Evolutionary conservation across 139 green algal genomes (phyloP).

Genomic region (Tetradesmus obliquus): DNA sequence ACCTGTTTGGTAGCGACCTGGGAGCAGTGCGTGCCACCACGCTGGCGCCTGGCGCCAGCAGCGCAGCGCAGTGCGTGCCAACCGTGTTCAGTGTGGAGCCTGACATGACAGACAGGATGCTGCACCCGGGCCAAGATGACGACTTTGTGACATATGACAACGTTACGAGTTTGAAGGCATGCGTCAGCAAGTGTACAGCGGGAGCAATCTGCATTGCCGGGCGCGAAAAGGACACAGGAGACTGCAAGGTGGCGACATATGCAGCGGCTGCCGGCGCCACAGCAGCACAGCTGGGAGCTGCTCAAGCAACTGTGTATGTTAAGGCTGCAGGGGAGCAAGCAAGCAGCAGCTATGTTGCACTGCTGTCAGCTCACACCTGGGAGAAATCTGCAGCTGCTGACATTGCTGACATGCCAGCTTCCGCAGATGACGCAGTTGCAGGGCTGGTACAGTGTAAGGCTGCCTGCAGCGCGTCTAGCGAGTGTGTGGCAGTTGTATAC

Average conservation of each 20-base stretch:
- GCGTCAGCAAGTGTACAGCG: not conserved
- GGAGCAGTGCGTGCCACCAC: not conserved
- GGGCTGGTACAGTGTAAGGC: not conserved
- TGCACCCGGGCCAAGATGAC: not conserved
- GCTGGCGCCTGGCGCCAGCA: not conserved
- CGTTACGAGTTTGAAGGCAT: not conserved
- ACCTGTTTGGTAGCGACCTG: not conserved
- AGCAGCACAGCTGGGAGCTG: not conserved
- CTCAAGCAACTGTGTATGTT: not conserved
- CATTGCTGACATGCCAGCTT: not conserved
- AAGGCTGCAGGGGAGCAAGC: not conserved
- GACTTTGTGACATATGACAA: not conserved
- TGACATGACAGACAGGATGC: not conserved
- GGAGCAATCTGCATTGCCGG: not conserved
- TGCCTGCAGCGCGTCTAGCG: not conserved
- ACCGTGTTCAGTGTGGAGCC: not conserved
- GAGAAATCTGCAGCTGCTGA: not conserved
- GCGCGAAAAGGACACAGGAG: not conserved
- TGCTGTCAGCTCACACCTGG: not conserved
- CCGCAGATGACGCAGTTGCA: not conserved
- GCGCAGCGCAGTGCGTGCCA: not conserved
- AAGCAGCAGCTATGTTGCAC: not conserved
- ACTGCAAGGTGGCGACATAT: not conserved
- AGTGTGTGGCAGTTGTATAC: not conserved
- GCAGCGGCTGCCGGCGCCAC: not conserved